Evolutionary conservation across 116 monocot genomes (phyloP).

Genomic region (Posidonia oceanica): DNA sequence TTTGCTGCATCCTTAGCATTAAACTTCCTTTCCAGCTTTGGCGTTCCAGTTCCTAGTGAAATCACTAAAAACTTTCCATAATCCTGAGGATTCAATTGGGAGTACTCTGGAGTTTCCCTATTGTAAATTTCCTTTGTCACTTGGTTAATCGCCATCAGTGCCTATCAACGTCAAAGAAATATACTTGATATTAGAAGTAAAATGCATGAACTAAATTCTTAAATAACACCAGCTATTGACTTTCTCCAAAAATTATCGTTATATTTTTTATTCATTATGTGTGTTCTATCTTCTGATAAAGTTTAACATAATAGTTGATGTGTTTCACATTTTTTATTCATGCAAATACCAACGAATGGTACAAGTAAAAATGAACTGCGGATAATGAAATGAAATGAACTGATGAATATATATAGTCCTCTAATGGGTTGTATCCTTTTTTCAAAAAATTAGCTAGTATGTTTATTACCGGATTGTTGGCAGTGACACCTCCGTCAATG

Average conservation of each 20-base stretch:
- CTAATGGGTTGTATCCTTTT: too few relatives aligned
- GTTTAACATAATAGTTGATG: too few relatives aligned
- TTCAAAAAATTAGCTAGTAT: too few relatives aligned
- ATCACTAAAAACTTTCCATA: conserved; percentile 34
- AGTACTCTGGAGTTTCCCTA: conserved; percentile 22
- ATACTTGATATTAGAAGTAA: too few relatives aligned
- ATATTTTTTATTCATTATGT: too few relatives aligned
- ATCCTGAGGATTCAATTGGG: conserved; percentile 25
- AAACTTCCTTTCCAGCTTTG: conserved; percentile 16
- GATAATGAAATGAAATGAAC: neutral
- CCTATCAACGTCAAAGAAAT: neutral
- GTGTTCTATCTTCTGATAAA: too few relatives aligned
- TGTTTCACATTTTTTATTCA: too few relatives aligned
- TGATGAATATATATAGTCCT: neutral
- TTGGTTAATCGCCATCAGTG: conserved; percentile 25
- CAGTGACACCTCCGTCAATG: conserved; percentile 28
- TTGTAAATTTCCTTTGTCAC: conserved; percentile 18
- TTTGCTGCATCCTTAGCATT: conserved; percentile 7
- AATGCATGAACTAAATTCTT: too few relatives aligned
- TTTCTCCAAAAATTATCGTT: too few relatives aligned
- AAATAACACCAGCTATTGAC: too few relatives aligned
- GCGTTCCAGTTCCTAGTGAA: conserved; percentile 31
- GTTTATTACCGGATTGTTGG: conserved; percentile 22
- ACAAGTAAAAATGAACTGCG: neutral
- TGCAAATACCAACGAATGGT: too few relatives aligned